Base-by-base conservation (phyloP, 306 rosid species). In the Quercus engelmannii region DNA sequence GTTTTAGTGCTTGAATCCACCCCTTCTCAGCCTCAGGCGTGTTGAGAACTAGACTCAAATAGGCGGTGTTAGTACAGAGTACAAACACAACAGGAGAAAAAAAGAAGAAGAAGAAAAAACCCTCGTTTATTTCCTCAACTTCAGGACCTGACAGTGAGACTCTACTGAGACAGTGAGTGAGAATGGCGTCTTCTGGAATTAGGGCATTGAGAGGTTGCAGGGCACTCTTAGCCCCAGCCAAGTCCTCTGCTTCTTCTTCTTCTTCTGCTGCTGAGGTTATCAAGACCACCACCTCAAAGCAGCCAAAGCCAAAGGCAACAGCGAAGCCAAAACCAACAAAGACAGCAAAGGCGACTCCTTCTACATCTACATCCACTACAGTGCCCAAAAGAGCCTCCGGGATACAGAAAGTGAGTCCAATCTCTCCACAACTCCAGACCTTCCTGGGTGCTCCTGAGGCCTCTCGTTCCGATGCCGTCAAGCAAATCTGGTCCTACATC, bases 401-500 rank as follows among this genome's bases (percentile, higher is more conserved):
- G 55, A 68, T 87, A 54, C 73, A 75, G 71, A 87, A 81, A 75
- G 76, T 77, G 43, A 26, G 5, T 1, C 82, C 71, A 7, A 75
- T 87, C 69, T 87, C 91, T 46, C 83, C 85, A 1, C 76, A 83
- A 69, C 75, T 87, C 61, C 51, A 81, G 17, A 74, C 59, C 78
- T 85, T 85, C 57, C 73, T 87, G 56, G 87, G 88, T 55, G 80
- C 51, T 51, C 13, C 82, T 5, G 83, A 87, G 80, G 63, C 80
- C 35, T 82, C 88, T 51, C 86, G 91, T 20, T 64, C 84, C 30
- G 55, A 77, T 6, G 88, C 87, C 55, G 87, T 87, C 74, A 87
- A 82, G 87, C 81, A 80, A 75, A 74, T 87, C 76, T 87, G 88
- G 91, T 81, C 81, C 63, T 77, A 87, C 78, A 75, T 87, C 83